Base-by-base conservation (phyloP, 2,329 filamentous ascomycete species). In the Hypoxylon sp. region DNA sequence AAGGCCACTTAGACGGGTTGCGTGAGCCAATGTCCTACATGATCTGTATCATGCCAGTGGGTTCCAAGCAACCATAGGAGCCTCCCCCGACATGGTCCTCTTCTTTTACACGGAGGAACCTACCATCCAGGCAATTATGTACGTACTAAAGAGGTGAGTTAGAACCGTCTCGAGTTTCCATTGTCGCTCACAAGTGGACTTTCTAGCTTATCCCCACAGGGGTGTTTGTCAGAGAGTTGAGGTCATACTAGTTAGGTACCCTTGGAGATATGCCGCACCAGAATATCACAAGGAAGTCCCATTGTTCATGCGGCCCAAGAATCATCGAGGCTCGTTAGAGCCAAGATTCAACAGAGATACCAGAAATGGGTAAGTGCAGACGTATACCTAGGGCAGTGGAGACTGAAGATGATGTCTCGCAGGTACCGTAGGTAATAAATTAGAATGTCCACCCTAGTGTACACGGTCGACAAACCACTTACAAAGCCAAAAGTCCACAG, bases 41-140 rank as follows among this genome's bases (percentile, higher is more conserved):
- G 52, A 68, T 63, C 51, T 70, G 70, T 71, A 48, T 71, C 70
- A 70, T 62, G 53, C 52, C 43, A 52, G 70, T 70, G 70, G 69
- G 57, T 65, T 67, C 45, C 52, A 45, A 59, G 56, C 51, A 67
- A 53, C 43, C 16, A 60, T 39, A 57, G 60, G 54, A 70, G 65
- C 52, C 53, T 64, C 48, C 46, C 27, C 61, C n/a, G 29, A 43
- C 19, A 54, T 62, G 53, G 61, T 48, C 37, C 57, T 47, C 46
- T 41, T 59, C 39, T 65, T 39, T 29, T 47, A 41, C 19, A 39
- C 27, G 14, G 16, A 45, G 21, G 23, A 34, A 27, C 39, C 27
- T 46, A 37, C 39, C 29, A 46, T 52, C 8, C 30, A 43, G 46
- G 23, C 37, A 37, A 47, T 7, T 27, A 21, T 39, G 14, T 12